phyloP scores from a whole-genome alignment of 768 basidiomycete genomes.

The Psilocybe cyanescens region DNA sequence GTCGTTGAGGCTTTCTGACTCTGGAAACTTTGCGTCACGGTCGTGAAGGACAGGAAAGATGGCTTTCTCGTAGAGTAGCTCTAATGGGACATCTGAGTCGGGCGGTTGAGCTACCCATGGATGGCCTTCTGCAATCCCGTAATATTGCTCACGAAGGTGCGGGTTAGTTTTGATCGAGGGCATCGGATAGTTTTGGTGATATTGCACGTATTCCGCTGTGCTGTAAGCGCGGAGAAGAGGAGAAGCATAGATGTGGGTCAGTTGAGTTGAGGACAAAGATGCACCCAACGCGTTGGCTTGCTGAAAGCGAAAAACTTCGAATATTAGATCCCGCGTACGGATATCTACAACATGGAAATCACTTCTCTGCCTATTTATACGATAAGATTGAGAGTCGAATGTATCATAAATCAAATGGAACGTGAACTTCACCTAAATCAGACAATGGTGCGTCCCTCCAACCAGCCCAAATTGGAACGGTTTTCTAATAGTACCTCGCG shows the following conservation, averaged over 20 bases:
- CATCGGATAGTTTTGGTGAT: conserved; percentile 52
- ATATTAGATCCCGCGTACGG: background rate
- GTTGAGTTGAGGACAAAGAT: conserved; percentile 48
- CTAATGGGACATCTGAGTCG: conserved; percentile 29
- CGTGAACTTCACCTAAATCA: conserved; percentile 54
- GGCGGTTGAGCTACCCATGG: conserved; percentile 45
- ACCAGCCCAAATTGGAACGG: conserved; percentile 63
- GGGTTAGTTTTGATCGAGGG: conserved; percentile 57
- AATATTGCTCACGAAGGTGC: conserved; percentile 70
- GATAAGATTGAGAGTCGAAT: background rate
- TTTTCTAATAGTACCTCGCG: conserved; percentile 27
- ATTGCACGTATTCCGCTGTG: conserved; percentile 61
- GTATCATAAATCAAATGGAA: background rate
- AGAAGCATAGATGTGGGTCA: conserved; percentile 70
- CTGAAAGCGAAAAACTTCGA: conserved; percentile 26
- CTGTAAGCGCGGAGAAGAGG: conserved; percentile 66
- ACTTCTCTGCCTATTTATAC: conserved; percentile 25
- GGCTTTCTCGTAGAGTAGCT: conserved; percentile 51
- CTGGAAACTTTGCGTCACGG: conserved; percentile 60
- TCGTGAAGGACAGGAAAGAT: conserved; percentile 56
- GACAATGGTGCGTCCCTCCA: conserved; percentile 80
- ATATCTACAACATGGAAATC: background rate
- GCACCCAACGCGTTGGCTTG: conserved; percentile 67
- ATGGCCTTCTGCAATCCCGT: conserved; percentile 72
- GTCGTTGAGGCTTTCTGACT: conserved; percentile 70